Evolutionary conservation across 176 grass and related monocot species (phyloP).

Genomic region (Aegilops speltoides): DNA sequence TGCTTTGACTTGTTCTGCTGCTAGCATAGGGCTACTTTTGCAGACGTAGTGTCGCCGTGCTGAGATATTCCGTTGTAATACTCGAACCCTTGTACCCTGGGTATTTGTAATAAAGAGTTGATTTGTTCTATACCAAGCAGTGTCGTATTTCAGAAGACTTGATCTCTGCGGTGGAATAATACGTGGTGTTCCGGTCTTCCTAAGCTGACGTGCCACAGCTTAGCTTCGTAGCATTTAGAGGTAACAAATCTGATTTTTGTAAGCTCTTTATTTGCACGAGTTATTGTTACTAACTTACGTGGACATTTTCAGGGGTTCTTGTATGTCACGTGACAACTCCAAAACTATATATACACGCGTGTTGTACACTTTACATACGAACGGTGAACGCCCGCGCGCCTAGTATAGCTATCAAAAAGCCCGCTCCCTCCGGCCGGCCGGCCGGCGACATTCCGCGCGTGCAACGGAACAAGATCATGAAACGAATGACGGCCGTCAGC

Average conservation of each 20-base stretch:
- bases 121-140: too few relatives aligned
- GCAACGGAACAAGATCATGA: neutral
- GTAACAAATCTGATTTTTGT: neutral
- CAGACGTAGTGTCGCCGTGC: too few relatives aligned
- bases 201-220: too few relatives aligned
- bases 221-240: neutral
- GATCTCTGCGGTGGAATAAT: too few relatives aligned
- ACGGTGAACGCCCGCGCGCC: neutral
- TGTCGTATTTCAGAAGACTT: too few relatives aligned
- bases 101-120: too few relatives aligned
- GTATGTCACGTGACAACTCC: neutral
- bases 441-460: neutral
- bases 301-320: neutral
- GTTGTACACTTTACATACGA: neutral
- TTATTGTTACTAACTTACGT: neutral
- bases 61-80: too few relatives aligned
- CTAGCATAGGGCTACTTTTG: too few relatives aligned
- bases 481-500: neutral
- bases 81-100: too few relatives aligned
- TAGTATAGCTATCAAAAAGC: neutral
- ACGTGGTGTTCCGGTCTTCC: too few relatives aligned
- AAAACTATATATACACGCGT: neutral
- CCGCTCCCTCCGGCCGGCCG: neutral
- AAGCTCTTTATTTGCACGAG: neutral
- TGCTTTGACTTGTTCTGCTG: too few relatives aligned